phyloP scores from a whole-genome alignment of 768 basidiomycete genomes.

The Mycena haematopus region DNA sequence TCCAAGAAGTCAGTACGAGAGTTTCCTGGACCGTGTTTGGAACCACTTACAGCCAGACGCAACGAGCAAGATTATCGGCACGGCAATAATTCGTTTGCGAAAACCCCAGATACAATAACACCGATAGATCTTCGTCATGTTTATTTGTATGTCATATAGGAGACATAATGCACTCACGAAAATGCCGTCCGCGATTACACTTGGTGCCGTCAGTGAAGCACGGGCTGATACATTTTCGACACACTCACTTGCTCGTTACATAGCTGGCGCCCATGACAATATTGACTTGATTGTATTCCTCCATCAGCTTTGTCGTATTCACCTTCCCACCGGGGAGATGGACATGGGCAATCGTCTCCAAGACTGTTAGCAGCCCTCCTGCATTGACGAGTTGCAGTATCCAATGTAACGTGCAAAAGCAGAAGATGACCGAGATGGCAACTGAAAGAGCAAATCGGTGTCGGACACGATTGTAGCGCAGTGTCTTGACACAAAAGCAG shows the following conservation, averaged over 20 bases:
- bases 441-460: constrained; percentile 8
- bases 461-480: constrained; percentile 6
- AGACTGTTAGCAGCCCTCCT: constrained; percentile 7
- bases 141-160: not conserved
- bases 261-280: constrained; percentile 34
- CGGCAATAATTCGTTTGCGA: constrained; percentile 31
- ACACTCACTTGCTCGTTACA: constrained; percentile 36
- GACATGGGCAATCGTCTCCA: not conserved
- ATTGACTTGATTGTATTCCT: constrained; percentile 11
- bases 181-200: constrained; percentile 37
- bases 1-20: not conserved
- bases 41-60: constrained; percentile 32
- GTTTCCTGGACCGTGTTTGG: too few relatives aligned
- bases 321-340: not conserved
- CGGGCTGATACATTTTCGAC: not conserved
- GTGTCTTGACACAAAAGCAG: constrained; percentile 31
- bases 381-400: constrained; percentile 27
- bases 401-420: constrained; percentile 21
- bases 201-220: not conserved
- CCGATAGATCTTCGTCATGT: constrained; percentile 31
- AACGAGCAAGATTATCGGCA: constrained; percentile 30
- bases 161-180: constrained; percentile 28
- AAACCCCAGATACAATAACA: constrained; percentile 38
- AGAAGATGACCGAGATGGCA: constrained; percentile 18
- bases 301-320: not conserved